Base-by-base conservation (phyloP, 139 green algal species). In the Dunaliella primolecta region DNA sequence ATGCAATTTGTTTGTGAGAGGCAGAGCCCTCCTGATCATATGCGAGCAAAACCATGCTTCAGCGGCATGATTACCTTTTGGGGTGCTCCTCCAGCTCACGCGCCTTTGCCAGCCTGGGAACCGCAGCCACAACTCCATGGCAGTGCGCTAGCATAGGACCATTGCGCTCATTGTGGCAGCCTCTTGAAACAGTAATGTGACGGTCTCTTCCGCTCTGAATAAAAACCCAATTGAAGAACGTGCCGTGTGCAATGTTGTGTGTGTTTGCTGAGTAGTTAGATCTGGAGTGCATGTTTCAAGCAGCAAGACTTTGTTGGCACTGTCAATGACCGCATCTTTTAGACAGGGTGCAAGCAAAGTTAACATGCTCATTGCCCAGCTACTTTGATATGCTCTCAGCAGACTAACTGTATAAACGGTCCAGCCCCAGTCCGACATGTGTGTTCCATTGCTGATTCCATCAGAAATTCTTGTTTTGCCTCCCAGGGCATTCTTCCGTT, bases 101-200 rank as follows among this genome's bases (percentile, higher is more conserved):
- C 24, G 81, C 31, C 56, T 89, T 90, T 36, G 88, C 82, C 56
- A 93, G 90, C 33, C 74, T 85, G 20, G 87, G 90, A 33, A 91
- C 81, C 1, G 86, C 90, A 3, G 88, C 90, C 34, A 93, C 77
- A 2, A 93, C 84, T n/a, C 87, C 87, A 0, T 76, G 11, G 29
- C 76, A 78, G 3, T 74, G 56, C 2, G 77, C 35, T 71, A 85
- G n/a, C 34, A 85, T 3, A 0, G 84, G 74, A 0, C 78, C 77
- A 24, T 30, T 21, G 36, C 20, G n/a, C 36, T 1, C 27, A 46
- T 33, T 29, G 35, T 7, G 7, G 86, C 56, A 32, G 75, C 57
- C 56, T 2, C 20, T 25, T n/a, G 1, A 81, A 80, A 29, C 81
- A 78, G 64, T 84, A 80, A 87, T 84, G 64, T 89, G 80, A 25